Evolutionary conservation across 495 filamentous ascomycete species (phyloP).

Genomic region (Tuber melanosporum): DNA sequence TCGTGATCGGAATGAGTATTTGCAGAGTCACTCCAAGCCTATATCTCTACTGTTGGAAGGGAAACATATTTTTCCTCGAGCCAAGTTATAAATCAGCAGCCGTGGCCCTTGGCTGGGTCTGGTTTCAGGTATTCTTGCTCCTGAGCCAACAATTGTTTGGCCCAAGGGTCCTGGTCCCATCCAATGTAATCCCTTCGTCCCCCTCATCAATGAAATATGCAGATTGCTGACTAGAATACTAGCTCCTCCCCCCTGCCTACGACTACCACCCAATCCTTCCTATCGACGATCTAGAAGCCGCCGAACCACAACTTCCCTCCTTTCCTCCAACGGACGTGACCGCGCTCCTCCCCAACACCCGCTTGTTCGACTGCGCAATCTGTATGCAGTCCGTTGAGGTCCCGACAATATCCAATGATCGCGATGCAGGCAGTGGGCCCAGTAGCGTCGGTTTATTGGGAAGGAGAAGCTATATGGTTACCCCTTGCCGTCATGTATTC

Average conservation of each 20-base stretch:
- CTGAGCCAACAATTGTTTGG: slow-evolving; percentile 78
- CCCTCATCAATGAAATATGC: slow-evolving; percentile 48
- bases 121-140: slow-evolving; percentile 77
- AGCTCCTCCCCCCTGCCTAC: slow-evolving; percentile 63
- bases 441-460: slow-evolving; percentile 66
- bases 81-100: slow-evolving; percentile 58
- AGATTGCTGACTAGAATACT: slow-evolving; percentile 51
- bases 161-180: slow-evolving; percentile 65
- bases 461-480: slow-evolving; percentile 86
- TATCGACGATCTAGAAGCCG: slow-evolving; percentile 74
- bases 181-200: slow-evolving; percentile 13
- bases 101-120: slow-evolving; percentile 72
- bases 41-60: slow-evolving; percentile 67
- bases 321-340: slow-evolving; percentile 12
- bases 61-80: slow-evolving; percentile 75
- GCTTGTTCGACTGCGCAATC: slow-evolving; percentile 82
- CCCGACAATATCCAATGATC: slow-evolving; percentile 59
- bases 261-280: slow-evolving; percentile 89
- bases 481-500: slow-evolving; percentile 92
- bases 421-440: slow-evolving; percentile 48
- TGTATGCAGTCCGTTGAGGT: slow-evolving; percentile 88
- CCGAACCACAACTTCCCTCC: slow-evolving; percentile 33
- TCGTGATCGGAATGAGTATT: slow-evolving; percentile 73
- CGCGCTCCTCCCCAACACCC: slow-evolving; percentile 44
- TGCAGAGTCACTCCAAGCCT: slow-evolving; percentile 69